phyloP scores from a whole-genome alignment of 768 basidiomycete genomes.

The Russula olivacea region DNA sequence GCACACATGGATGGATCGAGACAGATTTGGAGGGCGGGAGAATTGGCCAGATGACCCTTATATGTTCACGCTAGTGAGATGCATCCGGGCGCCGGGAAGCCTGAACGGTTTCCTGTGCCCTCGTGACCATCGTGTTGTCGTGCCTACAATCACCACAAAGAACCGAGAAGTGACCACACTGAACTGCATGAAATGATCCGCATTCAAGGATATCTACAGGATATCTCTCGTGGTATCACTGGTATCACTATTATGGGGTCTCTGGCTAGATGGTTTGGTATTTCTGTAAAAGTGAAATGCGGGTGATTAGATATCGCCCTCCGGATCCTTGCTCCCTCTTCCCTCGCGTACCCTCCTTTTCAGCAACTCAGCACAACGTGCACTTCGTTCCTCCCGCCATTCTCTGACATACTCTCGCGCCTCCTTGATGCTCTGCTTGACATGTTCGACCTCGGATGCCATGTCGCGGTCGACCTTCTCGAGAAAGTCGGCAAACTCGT shows the following conservation, averaged over 20 bases:
- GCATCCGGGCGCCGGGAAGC: background rate
- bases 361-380: conserved; percentile 5
- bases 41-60: conserved; percentile 4
- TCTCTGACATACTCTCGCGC: conserved; percentile 13
- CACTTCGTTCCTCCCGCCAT: conserved; percentile 21
- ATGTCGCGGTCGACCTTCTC: conserved; percentile 23
- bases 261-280: background rate
- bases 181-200: background rate
- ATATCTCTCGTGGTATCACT: background rate
- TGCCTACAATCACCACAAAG: background rate
- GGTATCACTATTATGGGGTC: too few species aligned
- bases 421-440: conserved; percentile 23
- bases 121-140: background rate
- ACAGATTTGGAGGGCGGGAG: background rate
- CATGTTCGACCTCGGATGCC: conserved; percentile 20
- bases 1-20: conserved; percentile 16
- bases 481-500: conserved; percentile 20
- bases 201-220: too few species aligned
- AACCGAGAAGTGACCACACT: background rate
- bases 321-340: conserved; percentile 9
- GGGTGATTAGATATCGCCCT: conserved; percentile 16
- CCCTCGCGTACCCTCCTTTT: conserved; percentile 13
- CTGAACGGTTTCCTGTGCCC: background rate
- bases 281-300: background rate
- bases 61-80: background rate